Base-by-base conservation (phyloP, 2,329 filamentous ascomycete species). In the Fusarium sp. region DNA sequence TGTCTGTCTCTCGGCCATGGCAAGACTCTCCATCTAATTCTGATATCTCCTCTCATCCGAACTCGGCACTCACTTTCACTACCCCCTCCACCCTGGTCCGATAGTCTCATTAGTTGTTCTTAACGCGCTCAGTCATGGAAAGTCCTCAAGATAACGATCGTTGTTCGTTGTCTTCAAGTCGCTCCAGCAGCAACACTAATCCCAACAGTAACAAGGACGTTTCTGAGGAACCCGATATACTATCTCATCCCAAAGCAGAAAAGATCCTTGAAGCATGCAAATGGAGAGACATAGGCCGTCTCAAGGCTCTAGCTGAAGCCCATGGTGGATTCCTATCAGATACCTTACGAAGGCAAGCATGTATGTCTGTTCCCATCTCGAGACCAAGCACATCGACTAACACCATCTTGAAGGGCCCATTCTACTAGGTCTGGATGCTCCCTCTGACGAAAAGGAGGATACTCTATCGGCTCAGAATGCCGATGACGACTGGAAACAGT, bases 281-380 rank as follows among this genome's bases (percentile, higher is more conserved):
- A 65, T 79, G 79, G 73, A 82, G 78, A 51, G 86, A 93, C 75
- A 77, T 90, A 35, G 78, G 83, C 35, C 79, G 80, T 43, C 82
- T 94, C 56, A 82, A 86, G 62, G 74, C 74, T 14, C 81, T 91
- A 62, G 90, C 91, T 39, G 84, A 86, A 51, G 87, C 88, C 2
- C 79, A 83, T 53, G 90, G 89, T n/a, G 91, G 91, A 19, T 84
- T 93, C 65, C 75, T 93, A 56, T 84, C 83, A 20, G 91, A 94
- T 76, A 80, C 83, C 28, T 78, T 96, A 66, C 90, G 94, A 70
- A 86, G 87, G 74, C 81, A 83, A 78, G 93, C 92, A 71, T 97
- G 95, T 96, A 87, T 80, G 92, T 87, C 33, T 41, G 46, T 52
- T 40, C 47, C 48, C 40, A 43, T 39, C 15, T 32, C 48, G 49